Conservation (phyloP, 441 rosid species). For the Arabidopsis hybrid region DNA sequence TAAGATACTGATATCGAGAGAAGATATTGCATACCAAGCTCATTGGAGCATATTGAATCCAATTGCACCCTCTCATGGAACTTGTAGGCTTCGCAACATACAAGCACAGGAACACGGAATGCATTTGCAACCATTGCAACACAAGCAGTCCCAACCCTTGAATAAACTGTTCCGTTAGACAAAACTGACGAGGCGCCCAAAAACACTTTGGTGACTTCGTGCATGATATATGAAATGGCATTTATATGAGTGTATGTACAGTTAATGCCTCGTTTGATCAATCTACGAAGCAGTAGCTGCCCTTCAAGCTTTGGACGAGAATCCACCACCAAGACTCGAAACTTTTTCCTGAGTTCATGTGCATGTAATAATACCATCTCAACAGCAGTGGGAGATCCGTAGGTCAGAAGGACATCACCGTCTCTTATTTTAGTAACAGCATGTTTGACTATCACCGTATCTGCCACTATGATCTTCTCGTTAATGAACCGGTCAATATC, state of each 20-base stretch:
- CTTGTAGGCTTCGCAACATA: conserved; percentile 96
- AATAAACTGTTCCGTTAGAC: conserved; percentile 93
- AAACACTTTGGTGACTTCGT: conserved; percentile 91
- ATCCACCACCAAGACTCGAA: conserved; percentile 89
- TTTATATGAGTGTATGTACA: conserved; percentile 93
- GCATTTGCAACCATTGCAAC: conserved; percentile 98
- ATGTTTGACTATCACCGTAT: conserved; percentile 76
- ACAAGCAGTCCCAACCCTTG: conserved; percentile 96
- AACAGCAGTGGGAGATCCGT: conserved; percentile 84
- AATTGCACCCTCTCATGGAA: conserved; percentile 96
- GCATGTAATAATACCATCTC: conserved; percentile 90
- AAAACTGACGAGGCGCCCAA: conserved; percentile 91
- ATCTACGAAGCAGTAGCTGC: conserved; percentile 81
- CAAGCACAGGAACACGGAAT: conserved; percentile 77
- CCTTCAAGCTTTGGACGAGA: conserved; percentile 96
- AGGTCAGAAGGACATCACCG: conserved; percentile 92
- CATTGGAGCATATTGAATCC: conserved; percentile 96
- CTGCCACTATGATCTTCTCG: conserved; percentile 85
- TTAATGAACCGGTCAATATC: conserved; percentile 82
- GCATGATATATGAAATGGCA: conserved; percentile 92
- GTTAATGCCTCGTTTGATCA: conserved; percentile 78
- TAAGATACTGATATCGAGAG: background rate
- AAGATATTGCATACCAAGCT: conserved; percentile 71
- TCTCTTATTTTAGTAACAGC: conserved; percentile 88
- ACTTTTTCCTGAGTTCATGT: conserved; percentile 78